phyloP scores from a whole-genome alignment of 2,329 filamentous ascomycete genomes.

The Colletotrichum ledebouriae region DNA sequence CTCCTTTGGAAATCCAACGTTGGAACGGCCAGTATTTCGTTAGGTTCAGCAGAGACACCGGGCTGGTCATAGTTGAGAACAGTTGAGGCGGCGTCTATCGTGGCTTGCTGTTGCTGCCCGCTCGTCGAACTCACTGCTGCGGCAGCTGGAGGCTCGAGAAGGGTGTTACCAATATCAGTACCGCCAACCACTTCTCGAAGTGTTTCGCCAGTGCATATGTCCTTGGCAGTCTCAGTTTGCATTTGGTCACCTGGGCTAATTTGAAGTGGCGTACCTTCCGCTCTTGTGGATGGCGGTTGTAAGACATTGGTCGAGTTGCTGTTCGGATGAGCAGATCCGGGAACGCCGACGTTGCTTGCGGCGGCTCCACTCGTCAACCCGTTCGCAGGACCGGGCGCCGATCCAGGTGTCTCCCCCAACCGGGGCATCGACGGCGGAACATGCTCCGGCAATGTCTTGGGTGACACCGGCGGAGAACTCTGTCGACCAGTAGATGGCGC shows the following conservation, averaged over 20 bases:
- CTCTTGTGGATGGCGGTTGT: slow-evolving; percentile 22
- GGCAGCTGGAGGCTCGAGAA: not conserved
- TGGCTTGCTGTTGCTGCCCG: not conserved
- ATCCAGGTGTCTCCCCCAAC: not conserved
- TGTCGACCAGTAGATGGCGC: slow-evolving; percentile 42
- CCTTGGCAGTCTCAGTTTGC: slow-evolving; percentile 39
- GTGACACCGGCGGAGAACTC: slow-evolving; percentile 53
- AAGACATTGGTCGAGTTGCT: not conserved
- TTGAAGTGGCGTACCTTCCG: slow-evolving; percentile 37
- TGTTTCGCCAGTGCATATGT: not conserved
- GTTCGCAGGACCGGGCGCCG: not conserved
- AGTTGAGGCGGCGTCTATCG: not conserved
- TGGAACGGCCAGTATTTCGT: not conserved
- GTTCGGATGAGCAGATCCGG: not conserved
- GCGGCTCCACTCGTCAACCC: slow-evolving; percentile 3
- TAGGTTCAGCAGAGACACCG: not conserved
- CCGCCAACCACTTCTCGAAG: slow-evolving; percentile 6
- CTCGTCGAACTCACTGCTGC: not conserved
- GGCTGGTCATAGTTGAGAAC: not conserved
- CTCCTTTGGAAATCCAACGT: not conserved
- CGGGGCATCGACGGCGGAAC: slow-evolving; percentile 18
- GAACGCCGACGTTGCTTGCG: not conserved
- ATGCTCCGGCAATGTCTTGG: slow-evolving; percentile 47
- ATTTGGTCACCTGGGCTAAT: slow-evolving; percentile 8
- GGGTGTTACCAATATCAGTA: slow-evolving; percentile 3